These are phyloP conservation scores for Trichoderma citrinoviride DNA, from an alignment of 2,329 filamentous ascomycete genomes.

Conservation along the genomic window DNA sequence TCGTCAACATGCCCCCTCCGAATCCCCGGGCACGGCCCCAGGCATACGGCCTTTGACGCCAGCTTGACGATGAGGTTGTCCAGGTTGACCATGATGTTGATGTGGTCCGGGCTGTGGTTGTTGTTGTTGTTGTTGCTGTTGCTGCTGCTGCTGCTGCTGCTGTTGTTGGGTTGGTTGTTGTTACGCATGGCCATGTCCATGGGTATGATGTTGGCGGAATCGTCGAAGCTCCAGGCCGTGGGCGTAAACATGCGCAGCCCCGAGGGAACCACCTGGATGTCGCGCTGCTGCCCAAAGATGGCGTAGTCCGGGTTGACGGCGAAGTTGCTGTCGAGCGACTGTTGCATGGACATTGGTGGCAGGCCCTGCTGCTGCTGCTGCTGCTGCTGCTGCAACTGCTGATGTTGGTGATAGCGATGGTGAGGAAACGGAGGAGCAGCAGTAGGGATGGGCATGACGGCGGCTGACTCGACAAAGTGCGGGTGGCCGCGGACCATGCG, in stretches of 20 bases:
- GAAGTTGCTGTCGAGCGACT: not conserved
- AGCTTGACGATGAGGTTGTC: conserved; percentile 3
- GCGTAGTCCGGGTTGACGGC: not conserved
- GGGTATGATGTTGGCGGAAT: not conserved
- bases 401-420: too few species aligned
- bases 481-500: not conserved
- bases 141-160: not conserved
- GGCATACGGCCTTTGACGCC: conserved; percentile 8
- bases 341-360: too few species aligned
- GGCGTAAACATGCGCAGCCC: not conserved
- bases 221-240: not conserved
- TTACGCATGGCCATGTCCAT: not conserved
- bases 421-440: too few species aligned
- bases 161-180: not conserved
- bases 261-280: not conserved
- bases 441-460: too few species aligned
- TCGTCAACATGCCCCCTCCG: conserved; percentile 10
- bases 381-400: too few species aligned
- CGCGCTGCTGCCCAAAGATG: conserved; percentile 10
- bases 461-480: too few species aligned
- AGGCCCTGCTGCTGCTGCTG: too few species aligned
- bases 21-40: conserved; percentile 16
- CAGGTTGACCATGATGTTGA: conserved; percentile 16
- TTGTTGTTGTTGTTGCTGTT: not conserved
- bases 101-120: not conserved